phyloP scores from a whole-genome alignment of 2,329 filamentous ascomycete species.

The Aspergillus alliaceus region DNA sequence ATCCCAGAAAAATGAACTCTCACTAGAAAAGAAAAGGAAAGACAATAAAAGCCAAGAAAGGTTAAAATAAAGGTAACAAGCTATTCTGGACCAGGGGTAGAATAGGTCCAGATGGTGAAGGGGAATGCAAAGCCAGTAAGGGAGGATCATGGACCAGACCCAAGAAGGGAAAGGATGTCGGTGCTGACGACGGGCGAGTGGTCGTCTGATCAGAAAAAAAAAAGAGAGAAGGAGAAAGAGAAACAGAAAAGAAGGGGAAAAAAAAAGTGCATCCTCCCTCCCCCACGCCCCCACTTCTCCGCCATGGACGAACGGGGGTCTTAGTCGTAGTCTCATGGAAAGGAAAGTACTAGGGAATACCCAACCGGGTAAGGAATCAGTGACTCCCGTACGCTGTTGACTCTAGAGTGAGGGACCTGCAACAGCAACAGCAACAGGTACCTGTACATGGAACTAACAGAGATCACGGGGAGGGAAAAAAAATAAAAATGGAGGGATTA shows the following conservation, averaged over 20 bases:
- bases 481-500: conserved; percentile 1
- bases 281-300: conserved; percentile 30
- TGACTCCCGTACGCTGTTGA: not conserved
- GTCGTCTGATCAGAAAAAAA: conserved; percentile 28
- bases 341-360: not conserved
- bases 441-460: not conserved
- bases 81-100: not conserved
- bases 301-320: conserved; percentile 21
- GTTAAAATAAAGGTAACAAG: not conserved
- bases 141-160: not conserved
- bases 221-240: conserved; percentile 11
- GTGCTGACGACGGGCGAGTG: conserved; percentile 16
- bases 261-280: conserved; percentile 10
- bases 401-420: not conserved
- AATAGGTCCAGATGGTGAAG: not conserved
- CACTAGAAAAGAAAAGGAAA: not conserved
- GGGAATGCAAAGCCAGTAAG: conserved; percentile 4
- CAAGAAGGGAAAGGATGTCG: conserved; percentile 14
- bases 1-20: not conserved
- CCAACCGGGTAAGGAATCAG: not conserved
- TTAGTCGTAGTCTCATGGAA: not conserved
- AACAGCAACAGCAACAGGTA: not conserved
- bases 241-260: conserved; percentile 7
- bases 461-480: conserved; percentile 2
- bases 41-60: not conserved